Evolutionary conservation across 208 protist species (phyloP), one percentile per base, ranked within the genome.

Genomic region (Angomonas ambiguus): DNA sequence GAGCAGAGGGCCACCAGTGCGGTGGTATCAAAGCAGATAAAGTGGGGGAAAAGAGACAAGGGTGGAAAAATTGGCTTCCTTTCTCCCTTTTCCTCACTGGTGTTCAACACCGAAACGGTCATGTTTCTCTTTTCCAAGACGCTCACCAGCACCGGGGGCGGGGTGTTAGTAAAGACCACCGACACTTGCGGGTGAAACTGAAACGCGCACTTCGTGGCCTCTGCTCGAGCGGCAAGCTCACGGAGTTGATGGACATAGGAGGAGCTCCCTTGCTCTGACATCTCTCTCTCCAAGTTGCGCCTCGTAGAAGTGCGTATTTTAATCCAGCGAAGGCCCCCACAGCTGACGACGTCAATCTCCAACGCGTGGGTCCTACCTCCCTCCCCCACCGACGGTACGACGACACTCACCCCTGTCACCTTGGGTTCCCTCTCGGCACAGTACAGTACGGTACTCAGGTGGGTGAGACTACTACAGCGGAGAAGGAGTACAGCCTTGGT

Each of bases 1-100:
- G 82, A 85, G 68, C 80, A 88, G n/a, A 92, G 35, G 5, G 80
- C 77, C 16, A 92, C 80, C n/a, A 92, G 62, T 5, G 82, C 79
- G 0, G 86, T 92, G 13, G 80, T 87, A 62, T 92, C 86, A 25
- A 92, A 70, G 71, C 80, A 87, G 10, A 92, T 49, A 60, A 87
- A 75, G 20, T 22, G 24, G 1, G 72, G 60, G 4, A 20, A 16
- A 20, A 62, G 58, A 13, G 27, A 25, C 6, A 71, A 31, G 0
- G 66, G 56, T 11, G 73, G 69, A 20, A 83, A 61, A 59, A 68
- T 22, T 64, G 41, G 48, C 18, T 18, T 30, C 22, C 2, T 4
- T 28, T n/a, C 20, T 11, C 28, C 35, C 34, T 16, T 35, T 20
- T 8, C 41, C 20, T 32, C 31, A 2, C 2, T 24, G 35, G 20